These are phyloP conservation scores for Colletotrichum sp. DNA, from an alignment of 2,329 filamentous ascomycete species.

Conservation along the genomic window DNA sequence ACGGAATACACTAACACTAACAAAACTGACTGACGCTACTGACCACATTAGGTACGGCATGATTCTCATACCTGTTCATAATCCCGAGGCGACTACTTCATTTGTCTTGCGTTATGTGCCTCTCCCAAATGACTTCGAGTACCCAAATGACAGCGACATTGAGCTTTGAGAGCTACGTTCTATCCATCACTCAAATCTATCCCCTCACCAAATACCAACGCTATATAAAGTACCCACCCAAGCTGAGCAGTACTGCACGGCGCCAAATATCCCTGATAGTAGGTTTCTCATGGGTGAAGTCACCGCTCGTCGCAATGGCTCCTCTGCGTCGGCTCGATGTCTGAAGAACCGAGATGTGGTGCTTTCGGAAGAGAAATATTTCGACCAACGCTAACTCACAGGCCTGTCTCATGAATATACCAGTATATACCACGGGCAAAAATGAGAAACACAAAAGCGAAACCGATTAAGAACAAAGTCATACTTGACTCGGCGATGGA, in stretches of 20 bases:
- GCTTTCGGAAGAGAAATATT: not conserved
- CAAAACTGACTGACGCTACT: not conserved
- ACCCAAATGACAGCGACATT: not conserved
- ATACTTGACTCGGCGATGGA: not conserved
- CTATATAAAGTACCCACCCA: accelerated
- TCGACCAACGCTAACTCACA: not conserved
- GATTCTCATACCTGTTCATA: not conserved
- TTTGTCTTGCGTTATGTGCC: not conserved
- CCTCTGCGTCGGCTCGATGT: not conserved
- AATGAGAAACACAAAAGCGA: not conserved
- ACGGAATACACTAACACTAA: not conserved
- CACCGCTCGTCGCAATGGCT: not conserved
- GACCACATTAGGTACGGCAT: not conserved
- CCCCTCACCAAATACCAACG: not conserved
- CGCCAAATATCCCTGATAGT: not conserved
- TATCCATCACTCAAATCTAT: accelerated
- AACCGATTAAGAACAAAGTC: too few relatives aligned
- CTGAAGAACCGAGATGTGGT: not conserved
- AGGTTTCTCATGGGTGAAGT: not conserved
- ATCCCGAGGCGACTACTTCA: not conserved
- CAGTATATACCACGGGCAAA: not conserved
- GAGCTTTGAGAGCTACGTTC: not conserved
- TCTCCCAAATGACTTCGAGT: not conserved
- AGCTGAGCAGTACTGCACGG: not conserved
- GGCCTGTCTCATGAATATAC: not conserved